Conservation (phyloP, 2,329 filamentous ascomycete species). For the Neofusicoccum kwambonambiense region DNA sequence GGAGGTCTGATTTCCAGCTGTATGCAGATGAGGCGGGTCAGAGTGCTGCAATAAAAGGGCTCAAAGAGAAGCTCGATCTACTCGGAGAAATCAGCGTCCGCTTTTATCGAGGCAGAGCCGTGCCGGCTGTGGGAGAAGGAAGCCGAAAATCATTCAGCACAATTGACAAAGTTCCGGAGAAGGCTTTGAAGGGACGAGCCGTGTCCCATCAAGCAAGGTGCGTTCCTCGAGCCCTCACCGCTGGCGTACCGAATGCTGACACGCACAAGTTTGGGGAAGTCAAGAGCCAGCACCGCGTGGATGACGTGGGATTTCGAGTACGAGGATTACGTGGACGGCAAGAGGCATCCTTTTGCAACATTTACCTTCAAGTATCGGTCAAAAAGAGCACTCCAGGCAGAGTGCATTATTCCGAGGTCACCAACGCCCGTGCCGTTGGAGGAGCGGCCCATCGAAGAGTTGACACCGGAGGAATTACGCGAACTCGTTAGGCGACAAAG, state of each 20-base stretch:
- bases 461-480: constrained; percentile 26
- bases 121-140: not conserved
- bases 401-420: constrained; percentile 32
- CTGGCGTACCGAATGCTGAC: not conserved
- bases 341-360: constrained; percentile 22
- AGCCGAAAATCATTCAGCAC: constrained; percentile 1
- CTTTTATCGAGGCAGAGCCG: not conserved
- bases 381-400: constrained; percentile 30
- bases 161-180: constrained; percentile 23
- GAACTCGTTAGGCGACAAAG: constrained; percentile 25
- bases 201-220: constrained; percentile 26
- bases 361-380: constrained; percentile 33
- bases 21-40: constrained; percentile 4
- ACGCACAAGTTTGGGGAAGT: not conserved
- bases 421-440: constrained; percentile 29
- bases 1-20: not conserved
- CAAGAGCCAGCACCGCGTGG: not conserved
- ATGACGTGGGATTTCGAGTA: constrained; percentile 10
- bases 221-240: not conserved
- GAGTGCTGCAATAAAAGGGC: not conserved
- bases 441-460: constrained; percentile 24
- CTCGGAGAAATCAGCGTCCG: constrained; percentile 9
- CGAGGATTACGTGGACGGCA: not conserved
- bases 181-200: constrained; percentile 25
- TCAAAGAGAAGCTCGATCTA: constrained; percentile 8